Conservation (phyloP, 768 basidiomycete genomes). For the Tephrocybe sp. region DNA sequence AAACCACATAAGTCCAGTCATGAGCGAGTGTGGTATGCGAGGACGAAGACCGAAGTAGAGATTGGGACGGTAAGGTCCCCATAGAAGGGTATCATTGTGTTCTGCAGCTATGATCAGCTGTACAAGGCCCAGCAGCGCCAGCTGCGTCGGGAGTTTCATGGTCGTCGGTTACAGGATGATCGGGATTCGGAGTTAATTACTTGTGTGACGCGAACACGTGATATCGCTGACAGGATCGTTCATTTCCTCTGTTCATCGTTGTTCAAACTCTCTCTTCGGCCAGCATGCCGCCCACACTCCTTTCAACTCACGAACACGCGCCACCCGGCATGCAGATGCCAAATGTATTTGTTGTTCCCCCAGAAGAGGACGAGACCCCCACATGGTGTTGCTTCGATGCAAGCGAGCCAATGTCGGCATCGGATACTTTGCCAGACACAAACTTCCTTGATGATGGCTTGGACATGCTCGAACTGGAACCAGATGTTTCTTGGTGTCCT, state of each 20-base stretch:
- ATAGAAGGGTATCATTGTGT: slow-evolving; percentile 61
- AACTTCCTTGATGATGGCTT: slow-evolving; percentile 33
- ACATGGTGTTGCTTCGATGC: slow-evolving; percentile 62
- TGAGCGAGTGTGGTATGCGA: slow-evolving; percentile 80
- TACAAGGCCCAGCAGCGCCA: slow-evolving; percentile 46
- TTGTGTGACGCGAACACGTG: slow-evolving; percentile 18
- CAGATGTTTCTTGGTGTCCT: slow-evolving; percentile 22
- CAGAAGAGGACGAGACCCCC: slow-evolving; percentile 55
- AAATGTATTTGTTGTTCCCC: slow-evolving; percentile 55
- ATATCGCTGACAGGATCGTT: slow-evolving; percentile 6
- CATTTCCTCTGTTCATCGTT: background rate
- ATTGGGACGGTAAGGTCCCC: slow-evolving; percentile 89
- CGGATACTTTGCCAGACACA: slow-evolving; percentile 24
- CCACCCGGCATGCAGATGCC: slow-evolving; percentile 33
- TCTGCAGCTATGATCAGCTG: slow-evolving; percentile 35
- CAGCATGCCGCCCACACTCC: slow-evolving; percentile 16
- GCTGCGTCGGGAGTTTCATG: slow-evolving; percentile 44
- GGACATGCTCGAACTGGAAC: slow-evolving; percentile 15
- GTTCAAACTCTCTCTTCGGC: background rate
- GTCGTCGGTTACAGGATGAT: background rate
- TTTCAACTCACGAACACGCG: slow-evolving; percentile 8
- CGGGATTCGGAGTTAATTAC: background rate
- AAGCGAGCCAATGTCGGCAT: slow-evolving; percentile 24
- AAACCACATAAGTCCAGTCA: slow-evolving; percentile 95
- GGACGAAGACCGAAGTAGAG: slow-evolving; percentile 95